phyloP scores from a whole-genome alignment of 2,329 filamentous ascomycete genomes.

The Hypoxylon sp. region DNA sequence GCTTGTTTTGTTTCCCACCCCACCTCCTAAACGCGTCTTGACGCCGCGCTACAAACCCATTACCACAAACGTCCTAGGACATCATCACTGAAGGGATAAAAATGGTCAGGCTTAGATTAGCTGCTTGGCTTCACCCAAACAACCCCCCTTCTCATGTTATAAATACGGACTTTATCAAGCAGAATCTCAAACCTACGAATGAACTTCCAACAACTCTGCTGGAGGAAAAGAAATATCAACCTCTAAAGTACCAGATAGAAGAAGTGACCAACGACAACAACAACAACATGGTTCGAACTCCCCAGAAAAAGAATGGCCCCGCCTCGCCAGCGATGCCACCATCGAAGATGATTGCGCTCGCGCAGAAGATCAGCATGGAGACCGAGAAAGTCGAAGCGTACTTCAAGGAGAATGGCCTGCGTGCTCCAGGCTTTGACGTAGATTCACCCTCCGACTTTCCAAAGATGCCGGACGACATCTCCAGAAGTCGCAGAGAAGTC shows the following conservation, averaged over 20 bases:
- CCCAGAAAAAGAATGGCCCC: slow-evolving; percentile 10
- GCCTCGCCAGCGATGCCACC: slow-evolving; percentile 39
- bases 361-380: slow-evolving; percentile 62
- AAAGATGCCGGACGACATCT: slow-evolving; percentile 60
- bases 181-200: slow-evolving; percentile 16
- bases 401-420: slow-evolving; percentile 58
- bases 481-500: slow-evolving; percentile 61
- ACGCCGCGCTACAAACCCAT: slow-evolving; percentile 3
- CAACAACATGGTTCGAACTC: slow-evolving; percentile 15
- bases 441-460: slow-evolving; percentile 62
- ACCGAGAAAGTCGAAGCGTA: slow-evolving; percentile 65
- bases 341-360: slow-evolving; percentile 61
- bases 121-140: slow-evolving; percentile 37
- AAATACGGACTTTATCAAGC: slow-evolving; percentile 27
- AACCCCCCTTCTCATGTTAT: slow-evolving; percentile 25
- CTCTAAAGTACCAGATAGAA: slow-evolving; percentile 20
- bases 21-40: background rate
- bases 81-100: slow-evolving; percentile 18
- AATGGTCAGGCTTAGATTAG: slow-evolving; percentile 40
- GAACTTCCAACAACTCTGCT: slow-evolving; percentile 17
- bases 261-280: slow-evolving; percentile 19
- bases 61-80: slow-evolving; percentile 20
- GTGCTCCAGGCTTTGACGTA: slow-evolving; percentile 61
- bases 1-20: slow-evolving; percentile 26
- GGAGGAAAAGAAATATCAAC: slow-evolving; percentile 27